Evolutionary conservation across 768 basidiomycete species (phyloP), one percentile per base, ranked within the genome.

Genomic region (Leccinum rimulosum): DNA sequence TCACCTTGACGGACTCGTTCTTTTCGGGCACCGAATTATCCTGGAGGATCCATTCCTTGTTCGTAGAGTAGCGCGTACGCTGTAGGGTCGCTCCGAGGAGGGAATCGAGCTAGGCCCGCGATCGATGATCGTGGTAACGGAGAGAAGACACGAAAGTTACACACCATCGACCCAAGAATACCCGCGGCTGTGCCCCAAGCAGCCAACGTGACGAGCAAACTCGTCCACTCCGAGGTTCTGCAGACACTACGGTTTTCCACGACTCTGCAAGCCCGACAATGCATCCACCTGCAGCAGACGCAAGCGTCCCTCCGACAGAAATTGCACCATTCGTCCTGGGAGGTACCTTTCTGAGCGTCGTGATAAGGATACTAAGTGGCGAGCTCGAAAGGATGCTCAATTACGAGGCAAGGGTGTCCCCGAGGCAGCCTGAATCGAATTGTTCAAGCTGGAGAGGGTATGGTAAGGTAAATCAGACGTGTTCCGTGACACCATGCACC

Each of bases 341-440:
- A 2, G 94, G 94, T 0, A 94, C 91, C 1, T 74, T 64, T 63
- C 80, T 81, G 55, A 88, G 72, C 4, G 90, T 94, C 5, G 93
- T 95, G 64, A 97, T 82, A 35, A 96, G 82, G 50, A 86, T 69
- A 35, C n/a, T n/a, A n/a, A n/a, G n/a, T n/a, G 95, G 91, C 3
- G 82, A 77, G 38, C 69, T 70, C 27, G 93, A 89, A 47, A 97
- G 79, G 62, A 97, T 94, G 35, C 95, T 95, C 25, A 97, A 81
- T 74, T 97, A 95, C 8, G 93, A 95, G 1, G 94, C 94, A 2
- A 98, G 84, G 0, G 95, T 97, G 67, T 97, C 95, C 6, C 92
- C 95, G 9, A 95, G 79, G 69, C 90, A 93, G 72, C 91, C n/a
- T n/a, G n/a, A 94, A 3, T 87, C 87, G 71, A 93, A 92, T 69